Evolutionary conservation across 129 eudicot species (phyloP).

Genomic region (Artemisia tridentata): DNA sequence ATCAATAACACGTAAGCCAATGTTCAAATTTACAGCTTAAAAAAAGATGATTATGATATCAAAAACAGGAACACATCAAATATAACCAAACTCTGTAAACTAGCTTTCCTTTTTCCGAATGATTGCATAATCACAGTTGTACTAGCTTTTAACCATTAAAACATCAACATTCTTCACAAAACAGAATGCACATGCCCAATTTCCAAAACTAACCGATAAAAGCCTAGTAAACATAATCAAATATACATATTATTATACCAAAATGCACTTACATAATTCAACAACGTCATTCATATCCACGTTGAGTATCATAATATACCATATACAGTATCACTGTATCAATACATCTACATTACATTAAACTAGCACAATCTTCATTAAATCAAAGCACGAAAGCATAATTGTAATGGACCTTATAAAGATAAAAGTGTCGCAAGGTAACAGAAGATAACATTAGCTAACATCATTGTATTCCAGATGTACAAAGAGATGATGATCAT

Average conservation of each 20-base stretch:
- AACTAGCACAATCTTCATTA: background rate
- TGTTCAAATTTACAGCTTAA: too few relatives aligned
- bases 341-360: background rate
- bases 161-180: background rate
- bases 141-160: background rate
- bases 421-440: too few relatives aligned
- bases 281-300: background rate
- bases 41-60: background rate
- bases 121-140: background rate
- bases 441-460: too few relatives aligned
- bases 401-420: too few relatives aligned
- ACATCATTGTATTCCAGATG: too few relatives aligned
- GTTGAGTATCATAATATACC: background rate
- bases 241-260: background rate
- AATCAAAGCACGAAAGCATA: background rate
- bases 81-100: background rate
- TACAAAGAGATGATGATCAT: too few relatives aligned
- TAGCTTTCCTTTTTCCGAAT: background rate
- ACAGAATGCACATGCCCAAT: constrained; percentile 2
- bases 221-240: constrained; percentile 7
- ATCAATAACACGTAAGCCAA: too few relatives aligned
- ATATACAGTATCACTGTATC: background rate
- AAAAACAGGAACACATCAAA: background rate
- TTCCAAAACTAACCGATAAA: constrained; percentile 1
- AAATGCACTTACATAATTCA: constrained; percentile 1